Percentiles rank a stretch among this genome's conserved stretches.
Conservation (phyloP, 345 rosid species). For the Eucalyptus victrix region DNA sequence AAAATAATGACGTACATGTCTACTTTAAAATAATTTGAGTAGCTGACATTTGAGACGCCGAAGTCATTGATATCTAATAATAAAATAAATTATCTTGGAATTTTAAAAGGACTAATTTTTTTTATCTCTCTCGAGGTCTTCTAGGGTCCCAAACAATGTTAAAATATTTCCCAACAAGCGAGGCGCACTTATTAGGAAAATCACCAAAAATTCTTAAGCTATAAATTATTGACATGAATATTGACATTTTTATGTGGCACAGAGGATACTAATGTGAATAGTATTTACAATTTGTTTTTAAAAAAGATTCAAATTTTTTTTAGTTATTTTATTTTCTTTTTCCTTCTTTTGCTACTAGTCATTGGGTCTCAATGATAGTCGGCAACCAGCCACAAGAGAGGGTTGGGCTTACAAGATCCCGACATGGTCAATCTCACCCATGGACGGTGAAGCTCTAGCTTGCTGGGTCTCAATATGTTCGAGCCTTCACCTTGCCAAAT, state of each 20-base stretch:
- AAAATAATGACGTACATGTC: not conserved
- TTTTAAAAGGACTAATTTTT: not conserved
- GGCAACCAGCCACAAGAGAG: not conserved
- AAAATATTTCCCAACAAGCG: not conserved
- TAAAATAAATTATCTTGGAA: not conserved
- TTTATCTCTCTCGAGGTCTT: not conserved
- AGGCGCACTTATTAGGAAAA: not conserved
- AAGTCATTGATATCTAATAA: not conserved
- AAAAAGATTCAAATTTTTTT: too few species aligned
- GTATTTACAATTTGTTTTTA: too few species aligned
- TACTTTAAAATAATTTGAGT: not conserved
- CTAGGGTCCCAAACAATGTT: not conserved
- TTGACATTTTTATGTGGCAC: rapidly evolving
- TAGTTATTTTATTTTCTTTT: too few species aligned
- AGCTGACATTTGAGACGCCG: not conserved
- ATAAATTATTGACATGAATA: too few species aligned
- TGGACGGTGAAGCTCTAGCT: rapidly evolving
- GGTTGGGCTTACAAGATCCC: rapidly evolving
- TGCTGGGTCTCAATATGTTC: rapidly evolving
- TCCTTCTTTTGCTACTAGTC: not conserved
- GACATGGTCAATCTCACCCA: not conserved
- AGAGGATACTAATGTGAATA: too few species aligned
- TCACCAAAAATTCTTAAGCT: too few species aligned
- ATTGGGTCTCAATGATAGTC: too few species aligned
- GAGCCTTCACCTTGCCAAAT: not conserved